Evolutionary conservation across 2,329 filamentous ascomycete genomes (phyloP), one percentile per base, ranked within the genome.

Genomic region (Rhinocladiella mackenziei): DNA sequence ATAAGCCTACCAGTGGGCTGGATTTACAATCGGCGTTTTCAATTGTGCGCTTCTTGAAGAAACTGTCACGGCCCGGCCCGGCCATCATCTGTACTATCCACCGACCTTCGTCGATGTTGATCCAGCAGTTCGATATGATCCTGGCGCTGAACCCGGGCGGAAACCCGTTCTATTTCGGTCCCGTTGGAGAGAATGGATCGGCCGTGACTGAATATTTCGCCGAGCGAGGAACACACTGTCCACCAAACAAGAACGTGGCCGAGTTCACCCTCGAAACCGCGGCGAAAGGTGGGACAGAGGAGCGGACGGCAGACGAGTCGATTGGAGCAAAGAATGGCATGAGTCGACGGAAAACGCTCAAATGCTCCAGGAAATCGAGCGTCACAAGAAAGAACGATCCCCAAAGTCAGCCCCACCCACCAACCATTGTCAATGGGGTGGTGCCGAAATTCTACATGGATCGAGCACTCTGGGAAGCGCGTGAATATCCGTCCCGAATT

Each of bases 391-490:
- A 1, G 74, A 78, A 33, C 76, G 82, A 41, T 73, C 70, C 58
- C 68, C 74, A 55, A 39, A 36, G 30, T 23, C 39, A 14, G 47
- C 39, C 18, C 6, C 71, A 88, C 39, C 81, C 84, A 0, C 81
- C 84, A 0, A 82, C 83, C 17, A 72, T 89, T 38, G 75, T 89
- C 59, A 89, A 89, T 62, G 76, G 72, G 9, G 76, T 87, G 2
- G 75, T 89, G 1, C 82, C 85, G n/a, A 87, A 86, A 55, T 89
- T 89, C 72, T 86, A 81, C 63, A 70, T 74, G 55, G 86, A 86
- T 62, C 78, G 84, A 62, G 74, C 75, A 0, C 69, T 89, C 2
- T 91, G 84, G 82, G 77, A 84, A 65, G 77, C 78, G 0, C 76
- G 86, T 30, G 86, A 91, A 62, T 76, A 82, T 11, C 84, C 84